These are phyloP conservation scores for Bruguiera sexangula DNA, from an alignment of 345 rosid genomes.

Conservation along the genomic window DNA sequence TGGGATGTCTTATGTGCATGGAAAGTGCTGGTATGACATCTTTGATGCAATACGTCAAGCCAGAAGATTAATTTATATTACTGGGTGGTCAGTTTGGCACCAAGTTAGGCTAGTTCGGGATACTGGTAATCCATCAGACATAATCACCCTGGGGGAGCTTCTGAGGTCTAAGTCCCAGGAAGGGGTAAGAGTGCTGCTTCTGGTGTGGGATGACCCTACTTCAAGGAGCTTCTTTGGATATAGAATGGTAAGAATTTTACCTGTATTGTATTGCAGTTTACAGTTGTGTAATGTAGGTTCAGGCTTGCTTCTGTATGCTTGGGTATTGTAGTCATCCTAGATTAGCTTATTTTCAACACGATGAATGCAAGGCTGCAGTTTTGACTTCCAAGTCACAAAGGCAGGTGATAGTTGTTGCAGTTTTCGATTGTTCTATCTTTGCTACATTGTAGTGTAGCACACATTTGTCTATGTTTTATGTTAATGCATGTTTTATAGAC, in stretches of 20 bases:
- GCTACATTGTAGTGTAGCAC: too few relatives aligned
- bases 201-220: constrained; percentile 98
- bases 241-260: constrained; percentile 55
- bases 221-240: constrained; percentile 86
- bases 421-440: not conserved
- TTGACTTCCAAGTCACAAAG: not conserved
- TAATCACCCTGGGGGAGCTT: constrained; percentile 65
- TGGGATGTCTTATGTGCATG: constrained; percentile 66
- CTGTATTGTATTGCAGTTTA: not conserved
- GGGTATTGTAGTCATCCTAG: not conserved
- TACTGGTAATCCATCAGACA: constrained; percentile 41
- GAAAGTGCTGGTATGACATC: constrained; percentile 90
- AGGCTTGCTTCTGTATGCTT: not conserved
- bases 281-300: not conserved
- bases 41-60: constrained; percentile 81
- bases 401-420: not conserved
- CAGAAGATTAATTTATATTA: constrained; percentile 72
- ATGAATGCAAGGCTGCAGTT: not conserved
- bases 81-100: constrained; percentile 99
- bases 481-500: not conserved
- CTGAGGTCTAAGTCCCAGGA: constrained; percentile 81
- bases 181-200: constrained; percentile 95
- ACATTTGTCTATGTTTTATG: not conserved
- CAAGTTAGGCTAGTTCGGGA: constrained; percentile 66
- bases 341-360: not conserved